Conservation (phyloP, 169 alveolate species). For the Sarcocystis neurona region DNA sequence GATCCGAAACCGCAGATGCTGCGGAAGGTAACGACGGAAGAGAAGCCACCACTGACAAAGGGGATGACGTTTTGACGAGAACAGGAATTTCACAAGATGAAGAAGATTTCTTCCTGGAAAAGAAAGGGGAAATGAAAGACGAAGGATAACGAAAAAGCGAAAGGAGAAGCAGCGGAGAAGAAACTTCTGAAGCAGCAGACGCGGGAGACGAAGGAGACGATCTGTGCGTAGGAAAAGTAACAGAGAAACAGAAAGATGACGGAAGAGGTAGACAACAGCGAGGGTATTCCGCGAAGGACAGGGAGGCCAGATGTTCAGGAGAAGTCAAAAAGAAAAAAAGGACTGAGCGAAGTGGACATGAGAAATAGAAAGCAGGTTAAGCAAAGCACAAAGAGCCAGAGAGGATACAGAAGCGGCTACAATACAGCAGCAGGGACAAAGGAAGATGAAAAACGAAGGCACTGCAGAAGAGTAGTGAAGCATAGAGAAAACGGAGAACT, state of each 20-base stretch:
- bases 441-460: not conserved
- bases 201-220: not conserved
- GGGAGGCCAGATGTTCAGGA: not conserved
- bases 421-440: not conserved
- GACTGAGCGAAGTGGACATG: not conserved
- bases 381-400: not conserved
- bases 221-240: not conserved
- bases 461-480: not conserved
- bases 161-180: too few species aligned
- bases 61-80: not conserved
- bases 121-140: not conserved
- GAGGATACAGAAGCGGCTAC: not conserved
- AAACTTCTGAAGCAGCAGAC: not conserved
- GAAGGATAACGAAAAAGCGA: not conserved
- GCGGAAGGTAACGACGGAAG: not conserved
- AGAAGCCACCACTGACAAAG: not conserved
- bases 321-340: not conserved
- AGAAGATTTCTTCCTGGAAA: not conserved
- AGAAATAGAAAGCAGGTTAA: not conserved
- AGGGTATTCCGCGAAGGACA: not conserved
- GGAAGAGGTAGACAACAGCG: not conserved
- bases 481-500: not conserved
- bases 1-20: slow-evolving; percentile 59
- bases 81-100: not conserved
- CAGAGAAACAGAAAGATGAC: not conserved